These are phyloP conservation scores for Pseudocercospora vitis DNA, from an alignment of 2,329 filamentous ascomycete species.

Conservation along the genomic window DNA sequence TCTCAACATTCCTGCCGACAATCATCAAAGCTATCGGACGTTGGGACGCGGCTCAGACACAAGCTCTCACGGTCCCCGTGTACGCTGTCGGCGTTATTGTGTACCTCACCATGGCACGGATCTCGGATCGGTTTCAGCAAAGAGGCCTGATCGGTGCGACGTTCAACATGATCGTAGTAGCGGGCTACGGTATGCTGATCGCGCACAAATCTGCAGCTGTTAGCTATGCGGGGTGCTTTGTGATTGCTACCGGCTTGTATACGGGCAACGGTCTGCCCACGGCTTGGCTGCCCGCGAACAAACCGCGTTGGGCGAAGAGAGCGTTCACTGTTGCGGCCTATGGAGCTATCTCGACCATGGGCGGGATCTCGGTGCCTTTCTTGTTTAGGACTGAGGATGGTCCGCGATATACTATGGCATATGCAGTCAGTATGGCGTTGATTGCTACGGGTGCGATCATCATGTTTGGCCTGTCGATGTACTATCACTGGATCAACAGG, in stretches of 20 bases:
- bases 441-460: constrained; percentile 22
- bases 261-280: constrained; percentile 32
- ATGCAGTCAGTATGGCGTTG: constrained; percentile 17
- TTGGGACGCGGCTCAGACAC: constrained; percentile 52
- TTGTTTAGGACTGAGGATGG: constrained; percentile 13
- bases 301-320: constrained; percentile 36
- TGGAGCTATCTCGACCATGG: constrained; percentile 13
- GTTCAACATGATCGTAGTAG: constrained; percentile 25
- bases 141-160: constrained; percentile 27
- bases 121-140: constrained; percentile 47
- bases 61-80: constrained; percentile 59
- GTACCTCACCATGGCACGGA: constrained; percentile 48
- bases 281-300: constrained; percentile 36
- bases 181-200: constrained; percentile 30
- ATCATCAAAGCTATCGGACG: constrained; percentile 54
- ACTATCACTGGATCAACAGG: constrained; percentile 11
- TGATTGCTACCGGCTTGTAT: constrained; percentile 36
- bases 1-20: constrained; percentile 58
- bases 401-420: constrained; percentile 14
- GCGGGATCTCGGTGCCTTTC: constrained; percentile 16
- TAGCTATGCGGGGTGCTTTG: constrained; percentile 32
- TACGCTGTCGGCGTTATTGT: constrained; percentile 52
- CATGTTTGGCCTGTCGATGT: constrained; percentile 14
- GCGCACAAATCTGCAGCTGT: constrained; percentile 9
- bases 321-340: constrained; percentile 30